Percentiles rank a stretch among this genome's conserved stretches.
Evolutionary conservation across 2,329 filamentous ascomycete species (phyloP).

Genomic region (Dothideomycetidae sp.): DNA sequence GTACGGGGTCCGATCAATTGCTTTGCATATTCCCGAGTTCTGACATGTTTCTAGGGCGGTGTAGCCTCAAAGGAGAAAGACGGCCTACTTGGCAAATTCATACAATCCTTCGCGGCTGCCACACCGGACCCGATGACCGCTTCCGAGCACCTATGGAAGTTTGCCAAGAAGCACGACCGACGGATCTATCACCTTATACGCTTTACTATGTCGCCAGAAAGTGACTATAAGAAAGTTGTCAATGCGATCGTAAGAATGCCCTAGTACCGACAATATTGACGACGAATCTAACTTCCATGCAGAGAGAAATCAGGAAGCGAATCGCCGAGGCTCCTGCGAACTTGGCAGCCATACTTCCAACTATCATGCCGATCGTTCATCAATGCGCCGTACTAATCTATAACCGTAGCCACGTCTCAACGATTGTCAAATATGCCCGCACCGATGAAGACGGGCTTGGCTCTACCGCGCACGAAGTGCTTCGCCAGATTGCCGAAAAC

Average conservation of each 20-base stretch:
- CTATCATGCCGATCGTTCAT: conserved; percentile 68
- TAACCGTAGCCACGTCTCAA: conserved; percentile 84
- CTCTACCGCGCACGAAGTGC: conserved; percentile 67
- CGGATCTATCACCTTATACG: conserved; percentile 79
- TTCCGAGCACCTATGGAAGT: conserved; percentile 68
- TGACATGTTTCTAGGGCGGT: conserved; percentile 39
- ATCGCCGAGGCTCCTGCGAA: conserved; percentile 52
- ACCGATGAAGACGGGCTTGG: conserved; percentile 63
- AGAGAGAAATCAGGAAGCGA: conserved; percentile 70
- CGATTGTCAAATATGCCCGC: conserved; percentile 76
- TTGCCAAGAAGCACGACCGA: conserved; percentile 80
- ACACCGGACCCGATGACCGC: conserved; percentile 64
- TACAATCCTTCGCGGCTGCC: conserved; percentile 57
- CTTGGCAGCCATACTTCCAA: conserved; percentile 54
- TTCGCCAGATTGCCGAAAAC: conserved; percentile 80
- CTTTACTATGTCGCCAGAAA: conserved; percentile 70
- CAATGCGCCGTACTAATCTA: conserved; percentile 73
- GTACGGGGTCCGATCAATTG: not conserved
- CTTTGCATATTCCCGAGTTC: too few species aligned
- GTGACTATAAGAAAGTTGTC: conserved; percentile 81
- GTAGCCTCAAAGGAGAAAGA: conserved; percentile 60
- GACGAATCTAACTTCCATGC: not conserved
- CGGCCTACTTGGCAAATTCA: conserved; percentile 54
- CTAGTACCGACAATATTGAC: not conserved
- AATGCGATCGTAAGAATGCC: conserved; percentile 50